Evolutionary conservation across 345 rosid genomes (phyloP).

Genomic region (Hibiscus syriacus): DNA sequence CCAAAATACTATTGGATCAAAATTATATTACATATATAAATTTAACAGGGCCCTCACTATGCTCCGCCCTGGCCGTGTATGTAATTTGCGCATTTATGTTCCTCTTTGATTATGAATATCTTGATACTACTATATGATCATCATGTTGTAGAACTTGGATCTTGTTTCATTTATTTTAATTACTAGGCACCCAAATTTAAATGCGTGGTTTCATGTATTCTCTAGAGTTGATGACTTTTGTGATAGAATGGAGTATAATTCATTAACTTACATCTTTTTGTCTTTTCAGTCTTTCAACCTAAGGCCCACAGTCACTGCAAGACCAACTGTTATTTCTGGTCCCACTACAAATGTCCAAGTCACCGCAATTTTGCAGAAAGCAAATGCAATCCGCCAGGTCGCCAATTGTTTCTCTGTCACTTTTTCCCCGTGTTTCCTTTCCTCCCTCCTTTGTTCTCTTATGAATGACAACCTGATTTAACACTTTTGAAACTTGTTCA

Average conservation of each 20-base stretch:
- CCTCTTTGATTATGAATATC: background rate
- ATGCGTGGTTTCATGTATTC: background rate
- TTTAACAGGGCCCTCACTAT: too few relatives aligned
- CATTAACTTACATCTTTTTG: background rate
- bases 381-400: slow-evolving; percentile 96
- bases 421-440: background rate
- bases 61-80: too few relatives aligned
- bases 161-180: background rate
- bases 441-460: background rate
- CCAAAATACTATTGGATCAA: too few relatives aligned
- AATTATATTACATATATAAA: too few relatives aligned
- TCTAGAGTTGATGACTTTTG: background rate
- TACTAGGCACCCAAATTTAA: background rate
- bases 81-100: background rate
- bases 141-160: background rate
- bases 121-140: background rate
- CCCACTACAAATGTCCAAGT: slow-evolving; percentile 48
- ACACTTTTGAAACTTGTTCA: slow-evolving; percentile 23
- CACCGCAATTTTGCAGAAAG: slow-evolving; percentile 84
- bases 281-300: slow-evolving; percentile 71
- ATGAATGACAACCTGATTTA: slow-evolving; percentile 1
- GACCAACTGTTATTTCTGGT: slow-evolving; percentile 32
- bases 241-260: background rate
- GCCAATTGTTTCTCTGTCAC: background rate
- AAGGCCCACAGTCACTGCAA: slow-evolving; percentile 43